A percentile compares a stretch with the other conserved stretches of the same genome.
Conservation (phyloP, 2,329 filamentous ascomycete genomes). For the Calonectria hawksworthii region DNA sequence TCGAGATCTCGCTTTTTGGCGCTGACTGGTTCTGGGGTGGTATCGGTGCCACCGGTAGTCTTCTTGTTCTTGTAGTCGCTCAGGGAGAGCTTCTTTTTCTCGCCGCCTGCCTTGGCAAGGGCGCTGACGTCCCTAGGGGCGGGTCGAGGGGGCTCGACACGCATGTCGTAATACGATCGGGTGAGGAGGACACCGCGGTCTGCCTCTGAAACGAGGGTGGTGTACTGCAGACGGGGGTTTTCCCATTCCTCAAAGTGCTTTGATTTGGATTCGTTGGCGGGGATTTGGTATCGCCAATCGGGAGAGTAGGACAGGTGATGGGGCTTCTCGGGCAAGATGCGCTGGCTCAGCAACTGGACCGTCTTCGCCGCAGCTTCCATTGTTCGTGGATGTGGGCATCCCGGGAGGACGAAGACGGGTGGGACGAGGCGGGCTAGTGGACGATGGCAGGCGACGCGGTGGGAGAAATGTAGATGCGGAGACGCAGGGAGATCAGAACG, state of each 20-base stretch:
- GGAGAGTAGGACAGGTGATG: conserved; percentile 67
- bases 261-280: conserved; percentile 53
- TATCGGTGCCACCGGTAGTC: conserved; percentile 52
- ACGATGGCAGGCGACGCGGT: conserved; percentile 41
- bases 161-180: conserved; percentile 69
- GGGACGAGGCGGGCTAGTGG: conserved; percentile 40
- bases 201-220: conserved; percentile 69
- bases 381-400: conserved; percentile 57
- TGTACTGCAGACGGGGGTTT: conserved; percentile 66
- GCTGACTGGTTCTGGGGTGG: conserved; percentile 53
- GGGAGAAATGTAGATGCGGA: conserved; percentile 24
- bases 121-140: conserved; percentile 54
- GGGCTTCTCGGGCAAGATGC: conserved; percentile 65
- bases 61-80: conserved; percentile 73
- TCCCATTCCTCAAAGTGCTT: conserved; percentile 64
- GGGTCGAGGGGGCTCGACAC: conserved; percentile 63
- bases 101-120: conserved; percentile 57
- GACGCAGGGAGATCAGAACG: conserved; percentile 38
- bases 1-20: conserved; percentile 50
- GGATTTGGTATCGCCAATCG: conserved; percentile 62
- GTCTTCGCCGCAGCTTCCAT: conserved; percentile 73
- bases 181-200: conserved; percentile 71
- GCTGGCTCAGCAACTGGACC: conserved; percentile 66
- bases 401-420: conserved; percentile 48
- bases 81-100: conserved; percentile 70